Evolutionary conservation across 169 alveolate genomes (phyloP), one percentile per base, ranked within the genome.

Genomic region (Babesia microti): DNA sequence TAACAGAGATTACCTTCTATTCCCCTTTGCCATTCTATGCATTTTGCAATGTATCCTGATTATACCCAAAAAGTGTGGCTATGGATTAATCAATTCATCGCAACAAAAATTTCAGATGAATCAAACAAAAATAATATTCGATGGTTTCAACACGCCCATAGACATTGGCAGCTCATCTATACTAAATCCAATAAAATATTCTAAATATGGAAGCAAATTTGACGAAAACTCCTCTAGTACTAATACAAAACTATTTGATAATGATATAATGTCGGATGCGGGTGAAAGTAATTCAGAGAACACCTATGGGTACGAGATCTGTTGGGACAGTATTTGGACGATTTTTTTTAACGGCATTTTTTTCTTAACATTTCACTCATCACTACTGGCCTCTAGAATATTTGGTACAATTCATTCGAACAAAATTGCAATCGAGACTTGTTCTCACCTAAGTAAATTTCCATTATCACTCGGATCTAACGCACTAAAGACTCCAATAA

Each of bases 241-340:
- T n/a, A n/a, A n/a, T n/a, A n/a, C n/a, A n/a, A n/a, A n/a, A n/a
- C n/a, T n/a, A n/a, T n/a, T n/a, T n/a, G n/a, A n/a, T n/a, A n/a
- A n/a, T n/a, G n/a, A n/a, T n/a, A n/a, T n/a, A n/a, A n/a, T n/a
- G n/a, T n/a, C n/a, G n/a, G n/a, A n/a, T n/a, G n/a, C n/a, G n/a
- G n/a, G n/a, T n/a, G n/a, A n/a, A n/a, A n/a, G n/a, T n/a, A n/a
- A n/a, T n/a, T n/a, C n/a, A n/a, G n/a, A n/a, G n/a, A n/a, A n/a
- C n/a, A n/a, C n/a, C n/a, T n/a, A n/a, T n/a, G n/a, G n/a, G n/a
- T 4, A 4, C 11, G 3, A 48, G 12, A 55, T 65, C 4, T 65
- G 76, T 24, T 65, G 69, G 76, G 55, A 56, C 18, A 54, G 70
- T 4, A 39, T 65, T 0, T 65, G 76, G 76, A 65, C 55, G 76